Conservation (phyloP, 768 basidiomycete genomes). For the Serendipita sp. region DNA sequence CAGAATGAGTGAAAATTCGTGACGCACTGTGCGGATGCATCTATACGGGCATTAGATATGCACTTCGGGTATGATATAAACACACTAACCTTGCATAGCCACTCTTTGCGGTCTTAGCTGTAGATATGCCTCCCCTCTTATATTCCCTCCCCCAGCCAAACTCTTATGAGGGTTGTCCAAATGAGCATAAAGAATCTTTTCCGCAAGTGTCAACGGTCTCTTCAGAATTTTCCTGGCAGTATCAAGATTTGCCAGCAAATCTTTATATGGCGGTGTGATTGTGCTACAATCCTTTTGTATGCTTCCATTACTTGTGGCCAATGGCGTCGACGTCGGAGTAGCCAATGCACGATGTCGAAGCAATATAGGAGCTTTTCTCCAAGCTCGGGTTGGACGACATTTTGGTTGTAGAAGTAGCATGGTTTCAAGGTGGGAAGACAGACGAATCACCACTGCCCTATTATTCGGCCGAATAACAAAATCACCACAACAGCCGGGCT, state of each 20-base stretch:
- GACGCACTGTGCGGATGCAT: slow-evolving; percentile 75
- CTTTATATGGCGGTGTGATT: slow-evolving; percentile 73
- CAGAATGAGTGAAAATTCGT: not conserved
- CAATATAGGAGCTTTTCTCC: too few relatives aligned
- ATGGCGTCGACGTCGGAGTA: too few relatives aligned
- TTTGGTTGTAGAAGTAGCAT: too few relatives aligned
- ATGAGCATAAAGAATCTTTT: slow-evolving; percentile 96
- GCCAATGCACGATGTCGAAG: too few relatives aligned
- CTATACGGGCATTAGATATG: slow-evolving; percentile 20
- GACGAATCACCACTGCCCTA: too few relatives aligned
- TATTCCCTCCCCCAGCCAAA: slow-evolving; percentile 43
- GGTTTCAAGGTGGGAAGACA: too few relatives aligned
- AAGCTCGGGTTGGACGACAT: too few relatives aligned
- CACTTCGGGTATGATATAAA: not conserved
- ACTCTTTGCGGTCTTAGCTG: slow-evolving; percentile 85
- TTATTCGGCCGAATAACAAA: too few relatives aligned
- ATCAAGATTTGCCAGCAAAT: slow-evolving; percentile 51
- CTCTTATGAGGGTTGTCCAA: slow-evolving; percentile 60
- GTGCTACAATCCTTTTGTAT: slow-evolving; percentile 41
- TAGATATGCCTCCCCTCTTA: slow-evolving; percentile 77
- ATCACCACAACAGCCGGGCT: too few relatives aligned
- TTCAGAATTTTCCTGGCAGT: slow-evolving; percentile 51
- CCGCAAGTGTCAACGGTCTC: slow-evolving; percentile 79
- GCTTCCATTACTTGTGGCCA: not conserved
- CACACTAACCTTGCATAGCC: slow-evolving; percentile 55